phyloP scores from a whole-genome alignment of 129 eudicot genomes.

The Glebionis coronaria region DNA sequence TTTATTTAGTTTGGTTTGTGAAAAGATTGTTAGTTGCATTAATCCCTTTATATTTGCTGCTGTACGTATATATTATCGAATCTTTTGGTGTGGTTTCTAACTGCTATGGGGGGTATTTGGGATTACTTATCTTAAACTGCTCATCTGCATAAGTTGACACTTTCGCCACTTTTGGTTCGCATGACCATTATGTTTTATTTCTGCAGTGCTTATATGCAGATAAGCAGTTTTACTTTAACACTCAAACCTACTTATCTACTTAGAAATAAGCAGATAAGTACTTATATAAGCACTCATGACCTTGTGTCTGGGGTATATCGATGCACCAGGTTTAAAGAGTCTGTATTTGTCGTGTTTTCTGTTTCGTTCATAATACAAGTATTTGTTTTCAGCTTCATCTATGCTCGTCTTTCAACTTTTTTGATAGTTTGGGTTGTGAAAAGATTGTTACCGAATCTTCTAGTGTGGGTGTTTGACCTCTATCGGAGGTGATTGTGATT shows the following conservation, averaged over 20 bases:
- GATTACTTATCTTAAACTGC: no score
- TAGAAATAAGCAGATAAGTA: no score
- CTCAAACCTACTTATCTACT: no score
- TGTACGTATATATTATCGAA: neutral
- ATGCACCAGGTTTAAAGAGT: slow-evolving; percentile 13
- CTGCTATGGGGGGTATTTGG: neutral
- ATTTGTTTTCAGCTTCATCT: neutral
- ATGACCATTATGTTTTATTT: no score
- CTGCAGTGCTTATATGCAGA: no score
- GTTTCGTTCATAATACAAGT: slow-evolving; percentile 24
- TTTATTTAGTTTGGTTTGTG: neutral
- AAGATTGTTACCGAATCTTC: neutral
- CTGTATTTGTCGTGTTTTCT: slow-evolving; percentile 19
- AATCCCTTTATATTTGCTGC: neutral
- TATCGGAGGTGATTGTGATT: neutral
- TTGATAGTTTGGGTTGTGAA: neutral
- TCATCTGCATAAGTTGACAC: no score
- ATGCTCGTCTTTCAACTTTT: neutral
- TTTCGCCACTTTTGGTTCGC: no score
- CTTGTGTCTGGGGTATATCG: slow-evolving; percentile 14
- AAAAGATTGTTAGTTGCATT: neutral
- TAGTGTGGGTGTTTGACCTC: neutral
- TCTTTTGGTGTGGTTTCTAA: neutral
- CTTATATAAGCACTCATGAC: no score
- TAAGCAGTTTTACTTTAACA: no score